Percentiles rank a stretch among this genome's conserved stretches.
phyloP scores from a whole-genome alignment of 176 grass and related monocot genomes.

The Pontederia crassipes region DNA sequence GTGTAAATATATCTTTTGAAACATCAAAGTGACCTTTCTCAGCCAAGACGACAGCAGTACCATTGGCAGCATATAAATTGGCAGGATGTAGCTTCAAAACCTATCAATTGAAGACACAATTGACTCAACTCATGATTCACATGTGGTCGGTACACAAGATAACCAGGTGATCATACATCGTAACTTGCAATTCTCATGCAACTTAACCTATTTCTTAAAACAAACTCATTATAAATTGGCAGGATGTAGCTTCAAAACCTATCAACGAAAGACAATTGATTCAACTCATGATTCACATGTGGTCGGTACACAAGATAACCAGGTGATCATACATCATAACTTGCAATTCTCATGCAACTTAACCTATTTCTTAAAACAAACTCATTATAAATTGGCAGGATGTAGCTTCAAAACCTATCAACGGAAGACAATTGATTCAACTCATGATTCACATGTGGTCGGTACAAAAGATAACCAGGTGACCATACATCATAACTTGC shows the following conservation, averaged over 20 bases:
- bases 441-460: too few relatives aligned
- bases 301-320: too few relatives aligned
- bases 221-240: constrained; percentile 51
- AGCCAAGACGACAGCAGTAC: constrained; percentile 74
- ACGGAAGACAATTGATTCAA: constrained; percentile 2
- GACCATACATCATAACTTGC: too few relatives aligned
- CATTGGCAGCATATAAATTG: constrained; percentile 98
- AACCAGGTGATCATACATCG: too few relatives aligned
- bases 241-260: constrained; percentile 67
- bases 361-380: too few relatives aligned
- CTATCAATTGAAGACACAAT: constrained; percentile 22
- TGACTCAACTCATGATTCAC: background rate
- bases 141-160: too few relatives aligned
- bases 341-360: too few relatives aligned
- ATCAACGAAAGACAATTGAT: constrained; percentile 11
- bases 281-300: background rate
- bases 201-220: too few relatives aligned
- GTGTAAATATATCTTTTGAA: constrained; percentile 91
- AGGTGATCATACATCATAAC: too few relatives aligned
- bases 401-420: constrained; percentile 70
- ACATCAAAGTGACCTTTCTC: constrained; percentile 94
- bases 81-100: constrained; percentile 62
- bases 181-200: too few relatives aligned
- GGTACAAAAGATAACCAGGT: too few relatives aligned
- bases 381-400: constrained; percentile 55